phyloP scores from a whole-genome alignment of 768 basidiomycete species.

The Macrolepiota fuliginosa region DNA sequence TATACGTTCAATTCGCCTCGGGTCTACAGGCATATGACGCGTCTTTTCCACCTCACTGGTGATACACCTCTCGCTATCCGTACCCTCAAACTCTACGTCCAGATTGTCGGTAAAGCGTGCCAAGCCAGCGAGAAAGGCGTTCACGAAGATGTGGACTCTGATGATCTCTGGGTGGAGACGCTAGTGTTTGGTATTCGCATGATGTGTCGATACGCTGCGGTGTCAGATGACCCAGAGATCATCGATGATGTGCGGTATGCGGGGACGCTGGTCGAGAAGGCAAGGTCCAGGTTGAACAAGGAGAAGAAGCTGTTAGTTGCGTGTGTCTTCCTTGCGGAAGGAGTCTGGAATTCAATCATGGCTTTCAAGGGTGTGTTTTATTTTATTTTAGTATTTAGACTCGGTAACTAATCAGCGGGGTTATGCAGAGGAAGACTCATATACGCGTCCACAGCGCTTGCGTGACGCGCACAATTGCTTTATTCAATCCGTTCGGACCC shows the following conservation, averaged over 20 bases:
- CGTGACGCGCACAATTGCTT: conserved; percentile 53
- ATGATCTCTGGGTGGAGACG: conserved; percentile 73
- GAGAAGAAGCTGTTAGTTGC: conserved; percentile 55
- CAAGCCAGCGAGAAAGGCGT: conserved; percentile 49
- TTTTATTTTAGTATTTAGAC: neutral
- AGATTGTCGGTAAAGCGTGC: conserved; percentile 80
- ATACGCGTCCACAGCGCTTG: conserved; percentile 58
- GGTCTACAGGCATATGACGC: conserved; percentile 81
- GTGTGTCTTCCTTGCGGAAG: conserved; percentile 64
- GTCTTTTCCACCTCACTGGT: conserved; percentile 61
- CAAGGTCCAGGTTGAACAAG: conserved; percentile 48
- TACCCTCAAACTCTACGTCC: conserved; percentile 77
- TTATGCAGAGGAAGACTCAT: conserved; percentile 59
- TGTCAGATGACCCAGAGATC: conserved; percentile 14
- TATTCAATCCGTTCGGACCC: conserved; percentile 41
- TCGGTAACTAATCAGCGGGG: neutral
- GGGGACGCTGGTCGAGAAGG: conserved; percentile 55
- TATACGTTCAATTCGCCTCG: conserved; percentile 92
- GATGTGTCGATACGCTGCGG: conserved; percentile 52
- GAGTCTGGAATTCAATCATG: conserved; percentile 68
- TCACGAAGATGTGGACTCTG: conserved; percentile 55
- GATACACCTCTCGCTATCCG: conserved; percentile 66
- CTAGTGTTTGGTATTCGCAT: conserved; percentile 76
- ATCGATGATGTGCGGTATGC: conserved; percentile 65
- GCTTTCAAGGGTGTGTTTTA: conserved; percentile 60